These are phyloP conservation scores for Erodium chrysanthum DNA, from an alignment of 441 rosid species.

Conservation along the genomic window DNA sequence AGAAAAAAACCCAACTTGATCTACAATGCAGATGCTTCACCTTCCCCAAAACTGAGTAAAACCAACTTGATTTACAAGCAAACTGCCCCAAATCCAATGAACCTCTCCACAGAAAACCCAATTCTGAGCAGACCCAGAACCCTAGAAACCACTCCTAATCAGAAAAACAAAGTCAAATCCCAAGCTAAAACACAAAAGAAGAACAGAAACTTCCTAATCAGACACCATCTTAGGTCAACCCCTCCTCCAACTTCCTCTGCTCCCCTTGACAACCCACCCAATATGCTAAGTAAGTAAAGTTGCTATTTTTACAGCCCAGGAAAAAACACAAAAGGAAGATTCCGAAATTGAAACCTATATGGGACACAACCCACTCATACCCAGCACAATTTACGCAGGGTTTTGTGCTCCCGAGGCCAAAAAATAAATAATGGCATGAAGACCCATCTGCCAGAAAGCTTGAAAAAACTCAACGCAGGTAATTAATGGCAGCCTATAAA, in stretches of 20 bases:
- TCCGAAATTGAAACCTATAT: conserved; percentile 28
- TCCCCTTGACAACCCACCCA: background rate
- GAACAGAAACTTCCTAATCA: background rate
- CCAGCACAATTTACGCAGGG: conserved; percentile 25
- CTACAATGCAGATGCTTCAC: background rate
- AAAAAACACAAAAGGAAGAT: conserved; percentile 21
- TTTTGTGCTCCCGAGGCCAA: background rate
- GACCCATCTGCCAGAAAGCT: conserved; percentile 7
- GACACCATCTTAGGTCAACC: background rate
- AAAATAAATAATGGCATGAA: background rate
- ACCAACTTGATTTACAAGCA: background rate
- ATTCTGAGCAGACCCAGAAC: conserved; percentile 2
- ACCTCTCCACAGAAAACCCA: background rate
- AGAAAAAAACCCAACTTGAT: background rate
- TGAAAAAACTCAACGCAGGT: conserved; percentile 23
- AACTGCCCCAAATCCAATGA: background rate
- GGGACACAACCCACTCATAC: conserved; percentile 23
- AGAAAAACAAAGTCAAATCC: background rate
- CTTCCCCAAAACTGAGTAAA: background rate
- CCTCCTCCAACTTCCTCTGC: background rate
- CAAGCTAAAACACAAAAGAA: background rate
- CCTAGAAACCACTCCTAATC: background rate
- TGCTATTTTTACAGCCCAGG: background rate
- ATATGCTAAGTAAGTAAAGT: background rate
- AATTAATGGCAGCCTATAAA: conserved; percentile 27